phyloP scores from a whole-genome alignment of 2,329 filamentous ascomycete species.

The Botryotinia convoluta region DNA sequence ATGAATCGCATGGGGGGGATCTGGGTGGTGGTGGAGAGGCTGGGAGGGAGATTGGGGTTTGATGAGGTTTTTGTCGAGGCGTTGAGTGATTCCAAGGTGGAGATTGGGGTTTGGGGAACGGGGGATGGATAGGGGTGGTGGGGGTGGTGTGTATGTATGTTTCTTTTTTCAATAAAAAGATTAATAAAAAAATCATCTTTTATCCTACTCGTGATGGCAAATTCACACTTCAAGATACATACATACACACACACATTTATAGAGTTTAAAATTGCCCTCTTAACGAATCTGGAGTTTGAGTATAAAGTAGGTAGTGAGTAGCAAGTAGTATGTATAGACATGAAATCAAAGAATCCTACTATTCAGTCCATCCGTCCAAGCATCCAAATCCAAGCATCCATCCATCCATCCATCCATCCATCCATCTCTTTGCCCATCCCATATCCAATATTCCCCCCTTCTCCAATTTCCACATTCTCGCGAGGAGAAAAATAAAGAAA shows the following conservation, averaged over 20 bases:
- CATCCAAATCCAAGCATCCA: too few relatives aligned
- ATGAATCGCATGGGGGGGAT: slow-evolving; percentile 55
- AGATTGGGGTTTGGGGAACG: slow-evolving; percentile 38
- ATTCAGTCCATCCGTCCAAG: neutral
- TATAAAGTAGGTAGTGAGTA: neutral
- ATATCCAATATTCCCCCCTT: neutral
- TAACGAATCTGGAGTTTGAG: neutral
- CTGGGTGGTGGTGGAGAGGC: slow-evolving; percentile 79
- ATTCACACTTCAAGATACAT: neutral
- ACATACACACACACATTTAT: neutral
- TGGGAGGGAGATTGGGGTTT: slow-evolving; percentile 50
- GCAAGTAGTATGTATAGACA: slow-evolving; percentile 10
- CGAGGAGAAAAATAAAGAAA: neutral
- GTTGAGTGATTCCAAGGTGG: slow-evolving; percentile 40
- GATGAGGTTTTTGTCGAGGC: slow-evolving; percentile 55
- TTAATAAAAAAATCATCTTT: neutral
- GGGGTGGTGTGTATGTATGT: neutral
- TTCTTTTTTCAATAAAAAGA: neutral
- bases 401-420: too few relatives aligned
- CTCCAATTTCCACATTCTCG: neutral
- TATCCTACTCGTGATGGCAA: neutral
- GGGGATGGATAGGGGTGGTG: slow-evolving; percentile 26
- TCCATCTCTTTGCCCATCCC: too few relatives aligned
- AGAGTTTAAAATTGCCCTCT: neutral
- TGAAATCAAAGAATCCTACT: neutral